Percentiles rank a stretch among this genome's conserved stretches.
Conservation (phyloP, 768 basidiomycete genomes). For the Heimioporus sp. region DNA sequence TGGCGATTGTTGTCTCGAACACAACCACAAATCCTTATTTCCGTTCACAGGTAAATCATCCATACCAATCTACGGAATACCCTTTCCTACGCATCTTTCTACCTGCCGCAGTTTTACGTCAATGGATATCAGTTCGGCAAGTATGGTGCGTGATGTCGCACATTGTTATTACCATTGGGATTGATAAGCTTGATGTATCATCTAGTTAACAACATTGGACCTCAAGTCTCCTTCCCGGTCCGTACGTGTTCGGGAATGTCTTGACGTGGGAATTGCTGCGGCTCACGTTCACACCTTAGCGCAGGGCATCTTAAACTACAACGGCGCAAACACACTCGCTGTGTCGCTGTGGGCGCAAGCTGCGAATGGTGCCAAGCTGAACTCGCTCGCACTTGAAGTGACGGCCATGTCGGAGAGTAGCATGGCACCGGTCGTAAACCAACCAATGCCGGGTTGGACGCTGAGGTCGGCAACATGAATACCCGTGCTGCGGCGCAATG, state of each 20-base stretch:
- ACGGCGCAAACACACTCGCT: conserved; percentile 46
- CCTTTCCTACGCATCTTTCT: background rate
- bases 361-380: conserved; percentile 39
- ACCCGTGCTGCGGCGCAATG: too few species aligned
- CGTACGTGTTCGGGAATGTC: conserved; percentile 13
- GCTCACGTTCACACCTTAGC: conserved; percentile 29
- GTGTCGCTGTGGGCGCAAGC: conserved; percentile 48
- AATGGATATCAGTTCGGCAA: conserved; percentile 29
- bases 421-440: conserved; percentile 23
- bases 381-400: conserved; percentile 37
- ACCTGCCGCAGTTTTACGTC: conserved; percentile 19
- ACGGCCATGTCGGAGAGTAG: conserved; percentile 31
- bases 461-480: conserved; percentile 14
- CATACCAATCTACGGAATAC: too few species aligned
- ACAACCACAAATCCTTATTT: conserved; percentile 43
- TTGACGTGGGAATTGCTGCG: background rate
- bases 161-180: background rate
- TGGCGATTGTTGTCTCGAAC: conserved; percentile 44
- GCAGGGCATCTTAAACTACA: conserved; percentile 50
- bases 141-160: conserved; percentile 11
- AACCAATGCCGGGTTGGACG: conserved; percentile 27
- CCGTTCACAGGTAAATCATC: conserved; percentile 30
- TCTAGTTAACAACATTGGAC: conserved; percentile 24
- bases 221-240: conserved; percentile 24
- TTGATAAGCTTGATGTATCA: too few species aligned